Conservation (phyloP, 164 flowering plant genomes). For the Sedum album region DNA sequence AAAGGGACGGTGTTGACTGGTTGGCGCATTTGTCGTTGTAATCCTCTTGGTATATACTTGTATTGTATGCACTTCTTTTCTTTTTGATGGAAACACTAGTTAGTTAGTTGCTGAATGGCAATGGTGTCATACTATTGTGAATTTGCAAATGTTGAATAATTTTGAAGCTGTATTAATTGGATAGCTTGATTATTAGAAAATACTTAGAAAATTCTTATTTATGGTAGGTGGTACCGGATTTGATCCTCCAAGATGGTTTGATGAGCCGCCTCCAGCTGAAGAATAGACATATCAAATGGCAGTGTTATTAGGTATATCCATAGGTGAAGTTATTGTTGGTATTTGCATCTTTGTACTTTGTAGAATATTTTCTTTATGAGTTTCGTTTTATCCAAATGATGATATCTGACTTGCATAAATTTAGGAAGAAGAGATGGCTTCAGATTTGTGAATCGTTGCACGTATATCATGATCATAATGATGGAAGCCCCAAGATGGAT, state of each 20-base stretch:
- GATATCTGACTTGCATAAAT: too few relatives aligned
- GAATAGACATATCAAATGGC: conserved; percentile 14
- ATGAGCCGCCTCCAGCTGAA: conserved; percentile 43
- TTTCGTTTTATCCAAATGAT: too few relatives aligned
- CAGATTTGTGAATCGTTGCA: too few relatives aligned
- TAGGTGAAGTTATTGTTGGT: neutral
- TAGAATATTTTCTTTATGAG: too few relatives aligned
- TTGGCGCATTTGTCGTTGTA: conserved; percentile 97
- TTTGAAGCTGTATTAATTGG: too few relatives aligned
- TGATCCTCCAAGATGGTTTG: conserved; percentile 97
- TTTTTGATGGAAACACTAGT: neutral
- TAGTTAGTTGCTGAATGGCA: neutral
- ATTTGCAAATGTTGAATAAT: too few relatives aligned
- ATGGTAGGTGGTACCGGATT: conserved; percentile 65
- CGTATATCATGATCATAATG: too few relatives aligned
- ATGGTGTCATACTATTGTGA: too few relatives aligned
- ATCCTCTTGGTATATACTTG: conserved; percentile 47
- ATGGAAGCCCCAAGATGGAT: too few relatives aligned
- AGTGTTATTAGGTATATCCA: neutral
- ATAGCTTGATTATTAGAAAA: neutral
- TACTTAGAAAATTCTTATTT: too few relatives aligned
- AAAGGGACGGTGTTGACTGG: conserved; percentile 72
- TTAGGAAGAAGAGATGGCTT: too few relatives aligned
- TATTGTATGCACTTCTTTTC: neutral
- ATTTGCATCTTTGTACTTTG: neutral